These are phyloP conservation scores for Achaetomium macrosporum DNA, from an alignment of 2,329 filamentous ascomycete genomes.

Conservation along the genomic window DNA sequence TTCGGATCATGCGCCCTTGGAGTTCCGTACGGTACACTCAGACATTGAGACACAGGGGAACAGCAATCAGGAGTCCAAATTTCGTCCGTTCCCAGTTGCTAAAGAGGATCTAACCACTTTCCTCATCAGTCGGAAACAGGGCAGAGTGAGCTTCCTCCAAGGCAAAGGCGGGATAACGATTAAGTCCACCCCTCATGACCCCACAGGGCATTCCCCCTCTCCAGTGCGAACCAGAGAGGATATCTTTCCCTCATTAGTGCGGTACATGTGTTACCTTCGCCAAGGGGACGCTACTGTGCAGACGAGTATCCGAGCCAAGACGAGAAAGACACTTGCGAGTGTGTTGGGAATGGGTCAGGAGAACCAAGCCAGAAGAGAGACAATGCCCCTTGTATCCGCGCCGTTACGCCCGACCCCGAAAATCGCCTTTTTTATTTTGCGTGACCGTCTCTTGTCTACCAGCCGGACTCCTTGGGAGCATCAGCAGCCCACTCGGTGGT, in stretches of 20 bases:
- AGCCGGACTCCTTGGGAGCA: constrained; percentile 45
- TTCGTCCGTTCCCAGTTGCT: constrained; percentile 2
- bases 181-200: constrained; percentile 78
- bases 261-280: constrained; percentile 50
- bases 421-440: constrained; percentile 21
- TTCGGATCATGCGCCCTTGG: too few species aligned
- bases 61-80: neutral
- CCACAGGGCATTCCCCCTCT: constrained; percentile 98
- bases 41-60: neutral
- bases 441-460: constrained; percentile 36
- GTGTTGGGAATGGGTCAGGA: constrained; percentile 10
- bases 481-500: constrained; percentile 51
- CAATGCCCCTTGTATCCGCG: constrained; percentile 18
- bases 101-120: constrained; percentile 10
- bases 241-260: constrained; percentile 99
- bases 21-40: neutral
- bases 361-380: constrained; percentile 21
- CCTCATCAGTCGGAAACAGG: neutral
- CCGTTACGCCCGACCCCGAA: constrained; percentile 25
- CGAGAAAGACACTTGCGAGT: constrained; percentile 17
- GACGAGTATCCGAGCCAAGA: constrained; percentile 22
- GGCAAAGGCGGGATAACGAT: constrained; percentile 67
- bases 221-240: constrained; percentile 45
- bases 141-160: constrained; percentile 8
- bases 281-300: constrained; percentile 28